Conservation (phyloP, 768 basidiomycete species). For the Leccinum obscurum region DNA sequence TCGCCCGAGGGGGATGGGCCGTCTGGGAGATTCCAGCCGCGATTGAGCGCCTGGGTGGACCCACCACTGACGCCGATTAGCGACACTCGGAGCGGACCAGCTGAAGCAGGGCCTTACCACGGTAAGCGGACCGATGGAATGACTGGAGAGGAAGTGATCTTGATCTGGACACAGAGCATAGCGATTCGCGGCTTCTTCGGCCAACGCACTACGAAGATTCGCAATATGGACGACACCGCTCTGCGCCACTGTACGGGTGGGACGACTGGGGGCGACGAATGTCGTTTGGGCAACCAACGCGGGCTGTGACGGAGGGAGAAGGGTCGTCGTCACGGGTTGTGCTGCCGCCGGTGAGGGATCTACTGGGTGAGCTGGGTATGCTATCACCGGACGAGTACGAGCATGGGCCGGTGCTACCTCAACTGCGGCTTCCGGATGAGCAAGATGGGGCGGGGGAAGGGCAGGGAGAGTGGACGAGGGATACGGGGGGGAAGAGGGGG, state of each 20-base stretch:
- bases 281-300: constrained; percentile 24
- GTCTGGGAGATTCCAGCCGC: constrained; percentile 10
- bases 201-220: constrained; percentile 20
- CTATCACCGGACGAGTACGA: constrained; percentile 18
- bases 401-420: constrained; percentile 28
- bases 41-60: constrained; percentile 8
- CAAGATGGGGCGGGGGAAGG: constrained; percentile 10
- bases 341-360: constrained; percentile 29
- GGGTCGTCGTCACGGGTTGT: constrained; percentile 25
- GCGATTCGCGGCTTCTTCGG: constrained; percentile 21
- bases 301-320: constrained; percentile 13
- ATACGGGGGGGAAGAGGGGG: constrained; percentile 20
- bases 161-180: constrained; percentile 20
- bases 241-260: constrained; percentile 25
- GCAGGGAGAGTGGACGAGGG: constrained; percentile 16
- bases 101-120: constrained; percentile 13
- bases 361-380: constrained; percentile 27
- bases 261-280: constrained; percentile 24
- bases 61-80: constrained; percentile 20
- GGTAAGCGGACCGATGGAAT: constrained; percentile 18
- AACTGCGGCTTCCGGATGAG: constrained; percentile 30
- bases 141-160: background rate
- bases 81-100: constrained; percentile 11
- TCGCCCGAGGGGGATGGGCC: constrained; percentile 20
- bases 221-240: constrained; percentile 25